Evolutionary conservation across 345 rosid genomes (phyloP).

Genomic region (Cardiospermum halicacabum): DNA sequence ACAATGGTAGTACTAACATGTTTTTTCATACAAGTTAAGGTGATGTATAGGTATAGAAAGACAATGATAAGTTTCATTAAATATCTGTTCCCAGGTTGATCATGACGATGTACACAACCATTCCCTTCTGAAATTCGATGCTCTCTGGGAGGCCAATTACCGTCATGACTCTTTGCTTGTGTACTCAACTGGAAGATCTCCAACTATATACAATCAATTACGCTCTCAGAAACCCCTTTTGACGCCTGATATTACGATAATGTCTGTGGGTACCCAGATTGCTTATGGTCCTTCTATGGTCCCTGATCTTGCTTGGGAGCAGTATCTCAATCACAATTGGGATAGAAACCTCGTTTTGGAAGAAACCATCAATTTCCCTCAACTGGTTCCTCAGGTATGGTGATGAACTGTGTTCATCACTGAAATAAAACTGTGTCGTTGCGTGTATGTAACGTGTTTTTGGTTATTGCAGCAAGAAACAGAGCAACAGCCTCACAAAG

Average conservation of each 20-base stretch:
- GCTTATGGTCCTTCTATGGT: constrained; percentile 63
- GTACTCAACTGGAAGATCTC: constrained; percentile 81
- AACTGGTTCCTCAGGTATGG: constrained; percentile 64
- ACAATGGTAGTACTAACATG: constrained; percentile 48
- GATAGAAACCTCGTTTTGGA: constrained; percentile 53
- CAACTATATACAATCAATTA: constrained; percentile 42
- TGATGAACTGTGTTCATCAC: background rate
- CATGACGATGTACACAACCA: constrained; percentile 62
- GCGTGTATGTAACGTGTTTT: background rate
- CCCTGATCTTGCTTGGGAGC: constrained; percentile 62
- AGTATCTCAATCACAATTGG: constrained; percentile 63
- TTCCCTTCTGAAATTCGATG: constrained; percentile 71
- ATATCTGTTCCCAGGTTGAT: constrained; percentile 49
- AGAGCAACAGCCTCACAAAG: constrained; percentile 73
- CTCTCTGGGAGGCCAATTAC: constrained; percentile 80
- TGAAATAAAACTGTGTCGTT: background rate
- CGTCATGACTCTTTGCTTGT: constrained; percentile 73
- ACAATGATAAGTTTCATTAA: background rate
- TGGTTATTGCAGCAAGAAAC: constrained; percentile 49
- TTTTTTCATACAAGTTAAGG: background rate
- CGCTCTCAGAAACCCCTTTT: constrained; percentile 62
- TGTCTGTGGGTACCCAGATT: constrained; percentile 93
- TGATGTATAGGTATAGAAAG: too few species aligned
- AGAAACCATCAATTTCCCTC: constrained; percentile 63
- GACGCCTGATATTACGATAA: constrained; percentile 75